Evolutionary conservation across 805 yeast genomes (phyloP).

Genomic region (Saccharomycopsis selenospora): DNA sequence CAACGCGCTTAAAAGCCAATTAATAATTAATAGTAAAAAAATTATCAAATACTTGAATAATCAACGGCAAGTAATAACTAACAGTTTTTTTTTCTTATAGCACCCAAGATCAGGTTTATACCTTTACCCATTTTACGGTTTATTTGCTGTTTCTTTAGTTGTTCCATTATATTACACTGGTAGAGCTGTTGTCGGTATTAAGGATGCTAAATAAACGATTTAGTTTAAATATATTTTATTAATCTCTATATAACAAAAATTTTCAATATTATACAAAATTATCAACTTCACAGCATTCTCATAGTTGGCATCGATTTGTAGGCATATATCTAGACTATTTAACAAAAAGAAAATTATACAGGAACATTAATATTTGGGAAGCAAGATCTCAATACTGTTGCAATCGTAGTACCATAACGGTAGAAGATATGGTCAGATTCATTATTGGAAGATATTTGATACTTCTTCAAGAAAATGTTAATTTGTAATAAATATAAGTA

Average conservation of each 20-base stretch:
- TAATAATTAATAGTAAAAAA: no score
- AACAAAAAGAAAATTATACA: background rate
- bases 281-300: no score
- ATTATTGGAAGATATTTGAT: slow-evolving; percentile 7
- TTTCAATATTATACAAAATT: no score
- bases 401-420: slow-evolving; percentile 2
- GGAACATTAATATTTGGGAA: slow-evolving; percentile 5
- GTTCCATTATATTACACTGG: slow-evolving; percentile 58
- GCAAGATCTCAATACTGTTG: background rate
- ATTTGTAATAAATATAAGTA: slow-evolving; percentile 12
- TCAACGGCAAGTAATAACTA: no score
- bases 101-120: slow-evolving; percentile 56
- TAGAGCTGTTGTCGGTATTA: slow-evolving; percentile 65
- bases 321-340: no score
- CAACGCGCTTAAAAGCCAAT: no score
- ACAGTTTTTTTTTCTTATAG: no score
- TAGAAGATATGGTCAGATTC: slow-evolving; percentile 4
- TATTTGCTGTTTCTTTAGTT: slow-evolving; percentile 51
- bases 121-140: slow-evolving; percentile 66
- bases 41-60: no score
- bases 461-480: slow-evolving; percentile 10
- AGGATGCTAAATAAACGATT: slow-evolving; percentile 31
- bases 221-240: background rate
- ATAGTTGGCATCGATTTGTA: no score
- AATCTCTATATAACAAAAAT: no score